Conservation (phyloP, 208 protist species). For the Leptomonas seymouri region DNA sequence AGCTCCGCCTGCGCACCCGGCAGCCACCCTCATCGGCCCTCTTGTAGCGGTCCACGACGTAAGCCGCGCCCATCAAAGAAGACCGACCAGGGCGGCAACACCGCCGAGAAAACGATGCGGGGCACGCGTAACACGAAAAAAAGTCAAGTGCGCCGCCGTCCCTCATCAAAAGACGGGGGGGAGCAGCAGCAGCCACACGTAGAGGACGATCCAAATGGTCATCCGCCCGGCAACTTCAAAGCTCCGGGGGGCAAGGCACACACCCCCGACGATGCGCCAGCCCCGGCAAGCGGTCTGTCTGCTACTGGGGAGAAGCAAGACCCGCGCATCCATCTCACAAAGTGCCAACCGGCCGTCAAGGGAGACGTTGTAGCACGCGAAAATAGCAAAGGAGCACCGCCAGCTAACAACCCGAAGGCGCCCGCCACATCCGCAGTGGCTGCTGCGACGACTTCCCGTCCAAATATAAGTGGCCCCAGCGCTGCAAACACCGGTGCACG, state of each 20-base stretch:
- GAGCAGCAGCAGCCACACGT: neutral
- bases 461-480: neutral
- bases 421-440: neutral
- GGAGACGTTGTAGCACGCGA: too few species aligned
- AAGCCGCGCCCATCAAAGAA: too few species aligned
- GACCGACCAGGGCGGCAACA: too few species aligned
- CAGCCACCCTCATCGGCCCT: too few species aligned
- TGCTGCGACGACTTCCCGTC: too few species aligned
- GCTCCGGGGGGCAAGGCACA: neutral
- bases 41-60: too few species aligned
- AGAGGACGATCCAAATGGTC: too few species aligned
- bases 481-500: neutral
- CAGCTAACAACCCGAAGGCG: neutral
- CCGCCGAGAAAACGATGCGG: too few species aligned
- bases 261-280: neutral
- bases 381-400: neutral
- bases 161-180: neutral
- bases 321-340: neutral
- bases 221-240: too few species aligned
- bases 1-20: too few species aligned
- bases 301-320: neutral
- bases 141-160: conserved; percentile 8
- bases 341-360: neutral
- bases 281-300: neutral
- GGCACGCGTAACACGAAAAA: too few species aligned